These are phyloP conservation scores for Citrus inodora DNA, from an alignment of 345 rosid genomes.

Conservation along the genomic window DNA sequence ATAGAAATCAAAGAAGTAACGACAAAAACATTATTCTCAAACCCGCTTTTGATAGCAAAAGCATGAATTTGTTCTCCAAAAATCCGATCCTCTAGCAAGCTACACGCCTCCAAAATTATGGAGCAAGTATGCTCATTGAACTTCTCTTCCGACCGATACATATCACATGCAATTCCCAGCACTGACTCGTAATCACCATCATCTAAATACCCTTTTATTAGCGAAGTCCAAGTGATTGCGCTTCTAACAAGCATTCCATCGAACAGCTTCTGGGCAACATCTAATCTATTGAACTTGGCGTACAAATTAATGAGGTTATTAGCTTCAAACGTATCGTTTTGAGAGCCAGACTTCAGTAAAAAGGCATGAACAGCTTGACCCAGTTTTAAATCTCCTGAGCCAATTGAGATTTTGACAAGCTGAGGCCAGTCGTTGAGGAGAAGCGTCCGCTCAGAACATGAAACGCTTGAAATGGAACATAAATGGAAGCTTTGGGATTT, in stretches of 20 bases:
- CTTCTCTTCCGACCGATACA: slow-evolving; percentile 24
- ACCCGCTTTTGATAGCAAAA: slow-evolving; percentile 29
- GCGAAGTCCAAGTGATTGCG: slow-evolving; percentile 33
- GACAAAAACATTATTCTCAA: slow-evolving; percentile 31
- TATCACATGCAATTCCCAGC: slow-evolving; percentile 8
- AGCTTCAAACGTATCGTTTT: slow-evolving; percentile 17
- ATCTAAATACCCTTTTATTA: slow-evolving; percentile 30
- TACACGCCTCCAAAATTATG: slow-evolving; percentile 33
- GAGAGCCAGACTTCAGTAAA: slow-evolving; percentile 19
- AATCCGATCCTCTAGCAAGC: slow-evolving; percentile 15
- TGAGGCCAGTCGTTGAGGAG: slow-evolving; percentile 26
- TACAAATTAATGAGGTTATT: slow-evolving; percentile 25
- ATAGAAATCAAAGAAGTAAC: slow-evolving; percentile 32
- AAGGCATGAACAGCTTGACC: slow-evolving; percentile 30
- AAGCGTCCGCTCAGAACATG: slow-evolving; percentile 1
- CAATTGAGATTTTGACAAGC: slow-evolving; percentile 26
- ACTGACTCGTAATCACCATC: slow-evolving; percentile 19
- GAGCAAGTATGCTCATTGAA: slow-evolving; percentile 36
- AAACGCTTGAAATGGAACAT: neutral
- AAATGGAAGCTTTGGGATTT: neutral
- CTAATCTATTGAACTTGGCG: slow-evolving; percentile 16
- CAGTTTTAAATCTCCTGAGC: slow-evolving; percentile 18
- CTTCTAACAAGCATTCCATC: slow-evolving; percentile 33
- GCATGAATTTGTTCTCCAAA: slow-evolving; percentile 31
- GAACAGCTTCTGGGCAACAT: slow-evolving; percentile 25